Evolutionary conservation across 805 yeast genomes (phyloP).

Genomic region (Lipomyces yamanashiensis): DNA sequence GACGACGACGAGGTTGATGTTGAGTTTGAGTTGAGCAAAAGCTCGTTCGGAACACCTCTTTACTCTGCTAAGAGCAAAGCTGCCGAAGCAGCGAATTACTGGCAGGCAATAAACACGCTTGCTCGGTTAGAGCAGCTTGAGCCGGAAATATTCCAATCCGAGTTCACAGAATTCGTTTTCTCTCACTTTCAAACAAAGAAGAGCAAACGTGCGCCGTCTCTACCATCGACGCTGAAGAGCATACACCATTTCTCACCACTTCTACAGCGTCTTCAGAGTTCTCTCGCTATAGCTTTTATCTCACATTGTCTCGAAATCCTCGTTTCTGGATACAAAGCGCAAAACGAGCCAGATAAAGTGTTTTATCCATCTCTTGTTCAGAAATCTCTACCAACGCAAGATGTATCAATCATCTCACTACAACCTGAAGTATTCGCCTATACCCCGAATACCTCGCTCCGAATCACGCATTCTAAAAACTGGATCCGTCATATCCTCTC

Average conservation of each 20-base stretch:
- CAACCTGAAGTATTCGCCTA: not conserved
- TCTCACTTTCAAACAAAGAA: not conserved
- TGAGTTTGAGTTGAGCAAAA: constrained; percentile 3
- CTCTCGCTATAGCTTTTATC: not conserved
- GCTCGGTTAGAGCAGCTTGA: not conserved
- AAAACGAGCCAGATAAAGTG: not conserved
- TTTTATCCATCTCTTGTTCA: not conserved
- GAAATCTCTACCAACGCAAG: not conserved
- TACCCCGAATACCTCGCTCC: not conserved
- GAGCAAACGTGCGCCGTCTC: not conserved
- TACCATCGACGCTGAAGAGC: not conserved
- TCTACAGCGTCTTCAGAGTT: not conserved
- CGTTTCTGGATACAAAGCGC: not conserved
- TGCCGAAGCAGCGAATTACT: not conserved
- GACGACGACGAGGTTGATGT: constrained; percentile 1
- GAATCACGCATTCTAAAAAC: constrained; percentile 5
- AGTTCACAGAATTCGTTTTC: not conserved
- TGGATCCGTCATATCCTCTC: constrained; percentile 25
- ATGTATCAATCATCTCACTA: not conserved
- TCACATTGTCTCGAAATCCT: not conserved
- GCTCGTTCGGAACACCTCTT: constrained; percentile 3
- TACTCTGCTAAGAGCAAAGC: not conserved
- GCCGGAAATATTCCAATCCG: not conserved
- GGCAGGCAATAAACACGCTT: constrained; percentile 1
- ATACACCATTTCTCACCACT: constrained; percentile 5